Conservation (phyloP, 2,329 filamentous ascomycete genomes). For the Teratosphaeria destructans region DNA sequence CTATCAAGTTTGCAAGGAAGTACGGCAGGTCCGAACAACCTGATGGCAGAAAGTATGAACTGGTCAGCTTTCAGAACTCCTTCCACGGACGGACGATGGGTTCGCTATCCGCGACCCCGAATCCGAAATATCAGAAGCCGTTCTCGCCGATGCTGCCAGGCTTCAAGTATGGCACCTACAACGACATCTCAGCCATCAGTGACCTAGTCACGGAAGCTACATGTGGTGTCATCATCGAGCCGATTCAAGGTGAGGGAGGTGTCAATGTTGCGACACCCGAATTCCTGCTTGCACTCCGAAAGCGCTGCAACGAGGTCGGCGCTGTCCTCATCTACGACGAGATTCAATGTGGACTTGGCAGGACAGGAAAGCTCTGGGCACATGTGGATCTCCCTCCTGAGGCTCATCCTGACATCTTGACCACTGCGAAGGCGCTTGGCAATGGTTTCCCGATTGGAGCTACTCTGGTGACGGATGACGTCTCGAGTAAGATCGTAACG, state of each 20-base stretch:
- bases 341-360: slow-evolving; percentile 86
- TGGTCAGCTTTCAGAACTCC: slow-evolving; percentile 82
- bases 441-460: slow-evolving; percentile 95
- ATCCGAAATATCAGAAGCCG: slow-evolving; percentile 93
- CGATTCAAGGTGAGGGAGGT: slow-evolving; percentile 93
- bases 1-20: slow-evolving; percentile 93
- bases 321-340: slow-evolving; percentile 91
- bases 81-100: slow-evolving; percentile 98
- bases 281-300: slow-evolving; percentile 75
- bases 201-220: slow-evolving; percentile 72
- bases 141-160: slow-evolving; percentile 94
- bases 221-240: slow-evolving; percentile 91
- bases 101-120: slow-evolving; percentile 86
- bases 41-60: slow-evolving; percentile 55
- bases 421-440: slow-evolving; percentile 88
- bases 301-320: slow-evolving; percentile 73
- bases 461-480: slow-evolving; percentile 55
- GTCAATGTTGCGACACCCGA: slow-evolving; percentile 73
- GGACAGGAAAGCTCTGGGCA: slow-evolving; percentile 86
- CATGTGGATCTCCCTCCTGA: slow-evolving; percentile 60
- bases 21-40: slow-evolving; percentile 52
- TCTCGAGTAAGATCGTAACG: slow-evolving; percentile 57
- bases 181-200: slow-evolving; percentile 63
- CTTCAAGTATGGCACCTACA: slow-evolving; percentile 77
- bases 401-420: slow-evolving; percentile 87